A percentile compares a stretch with the other conserved stretches of the same genome.
Evolutionary conservation across 306 rosid species (phyloP).

Genomic region (Castanea crenata): DNA sequence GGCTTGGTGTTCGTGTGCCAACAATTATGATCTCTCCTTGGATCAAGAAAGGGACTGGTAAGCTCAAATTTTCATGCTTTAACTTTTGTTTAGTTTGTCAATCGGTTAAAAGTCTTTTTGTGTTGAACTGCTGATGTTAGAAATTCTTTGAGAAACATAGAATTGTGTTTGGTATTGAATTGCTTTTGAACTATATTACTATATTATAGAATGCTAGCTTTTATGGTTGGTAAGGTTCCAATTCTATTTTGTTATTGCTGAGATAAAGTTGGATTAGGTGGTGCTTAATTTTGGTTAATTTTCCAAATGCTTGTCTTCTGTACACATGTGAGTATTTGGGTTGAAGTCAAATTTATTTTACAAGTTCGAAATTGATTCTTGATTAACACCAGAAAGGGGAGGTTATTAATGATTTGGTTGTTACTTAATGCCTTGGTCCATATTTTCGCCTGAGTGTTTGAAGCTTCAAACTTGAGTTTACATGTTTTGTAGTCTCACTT

Average conservation of each 20-base stretch:
- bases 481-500: constrained; percentile 16
- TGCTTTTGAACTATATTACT: background rate
- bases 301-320: background rate
- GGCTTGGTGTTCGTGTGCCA: constrained; percentile 95
- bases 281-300: constrained; percentile 5
- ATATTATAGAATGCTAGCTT: background rate
- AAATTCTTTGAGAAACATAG: constrained; percentile 14
- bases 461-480: constrained; percentile 16
- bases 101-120: constrained; percentile 17
- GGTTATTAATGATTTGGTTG: constrained; percentile 11
- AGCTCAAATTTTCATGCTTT: constrained; percentile 21
- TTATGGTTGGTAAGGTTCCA: background rate
- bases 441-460: constrained; percentile 12
- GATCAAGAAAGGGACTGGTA: constrained; percentile 97
- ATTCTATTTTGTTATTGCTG: background rate
- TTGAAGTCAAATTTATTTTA: constrained; percentile 9
- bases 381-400: constrained; percentile 1
- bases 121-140: constrained; percentile 4
- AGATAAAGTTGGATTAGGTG: constrained; percentile 23
- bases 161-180: constrained; percentile 7
- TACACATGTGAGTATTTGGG: background rate
- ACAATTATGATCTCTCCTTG: constrained; percentile 98
- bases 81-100: background rate
- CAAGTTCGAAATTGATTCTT: constrained; percentile 13
- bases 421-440: constrained; percentile 7